phyloP scores from a whole-genome alignment of 2,329 filamentous ascomycete species.

The Colletotrichum australisinense region DNA sequence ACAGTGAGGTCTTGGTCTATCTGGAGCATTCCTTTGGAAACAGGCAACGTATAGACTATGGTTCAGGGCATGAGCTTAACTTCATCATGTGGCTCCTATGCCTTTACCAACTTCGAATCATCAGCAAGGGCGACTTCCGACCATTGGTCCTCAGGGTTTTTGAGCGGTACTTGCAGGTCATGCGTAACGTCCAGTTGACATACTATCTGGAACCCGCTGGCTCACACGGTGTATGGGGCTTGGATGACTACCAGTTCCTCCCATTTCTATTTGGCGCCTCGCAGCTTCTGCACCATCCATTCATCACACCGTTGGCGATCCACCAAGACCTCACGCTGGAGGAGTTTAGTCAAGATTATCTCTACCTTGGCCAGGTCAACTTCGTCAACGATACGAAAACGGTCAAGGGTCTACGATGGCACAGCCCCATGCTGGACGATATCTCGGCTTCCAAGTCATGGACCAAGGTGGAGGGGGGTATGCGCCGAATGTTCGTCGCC shows the following conservation, averaged over 20 bases:
- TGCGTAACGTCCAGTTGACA: constrained; percentile 88
- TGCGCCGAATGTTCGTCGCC: constrained; percentile 95
- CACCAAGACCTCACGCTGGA: constrained; percentile 91
- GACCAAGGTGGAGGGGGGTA: constrained; percentile 92
- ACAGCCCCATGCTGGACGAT: constrained; percentile 97
- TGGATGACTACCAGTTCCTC: constrained; percentile 97
- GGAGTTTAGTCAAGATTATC: constrained; percentile 83
- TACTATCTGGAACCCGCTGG: constrained; percentile 98
- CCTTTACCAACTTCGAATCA: constrained; percentile 80
- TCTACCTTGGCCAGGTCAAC: constrained; percentile 92
- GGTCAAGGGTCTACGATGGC: constrained; percentile 93
- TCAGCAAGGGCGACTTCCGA: constrained; percentile 76
- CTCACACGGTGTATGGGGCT: constrained; percentile 96
- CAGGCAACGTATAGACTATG: constrained; percentile 90
- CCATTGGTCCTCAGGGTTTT: constrained; percentile 83
- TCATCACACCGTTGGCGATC: constrained; percentile 81
- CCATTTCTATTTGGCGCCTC: constrained; percentile 95
- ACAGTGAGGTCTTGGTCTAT: constrained; percentile 82
- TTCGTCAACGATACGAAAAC: constrained; percentile 98
- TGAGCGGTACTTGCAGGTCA: constrained; percentile 82
- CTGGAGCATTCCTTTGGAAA: constrained; percentile 88
- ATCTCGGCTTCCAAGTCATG: constrained; percentile 92
- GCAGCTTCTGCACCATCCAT: constrained; percentile 87
- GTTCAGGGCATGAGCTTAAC: constrained; percentile 96
- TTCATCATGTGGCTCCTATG: constrained; percentile 98